Evolutionary conservation across 176 grass and related monocot species (phyloP), one percentile per base, ranked within the genome.

Genomic region (Carex littledalei): DNA sequence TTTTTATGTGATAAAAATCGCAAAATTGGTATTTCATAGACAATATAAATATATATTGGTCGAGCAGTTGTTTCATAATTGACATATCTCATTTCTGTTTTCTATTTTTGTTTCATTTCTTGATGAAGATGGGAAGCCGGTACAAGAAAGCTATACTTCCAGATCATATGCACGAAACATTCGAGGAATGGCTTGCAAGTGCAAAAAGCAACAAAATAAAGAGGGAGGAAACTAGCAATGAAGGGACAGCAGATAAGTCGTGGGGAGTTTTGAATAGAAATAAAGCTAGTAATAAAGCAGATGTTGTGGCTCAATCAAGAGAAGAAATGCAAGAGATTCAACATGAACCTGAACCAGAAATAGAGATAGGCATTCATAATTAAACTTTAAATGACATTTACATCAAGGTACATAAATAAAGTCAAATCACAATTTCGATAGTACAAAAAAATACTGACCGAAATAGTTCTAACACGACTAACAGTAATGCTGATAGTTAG

Each of bases 81-180:
- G 22, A 18, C 5, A 29, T n/a, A 77, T 31, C n/a, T 76, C 49
- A 77, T 22, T 55, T 54, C 4, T 10, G 24, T 2, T 50, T 73
- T 47, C 1, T 35, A 73, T 61, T 81, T 3, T 15, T 69, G 22
- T 54, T 53, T 26, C 53, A 22, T 20, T 70, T 63, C 10, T 26
- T 49, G 63, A 2, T 9, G 63, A 43, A 97, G 95, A 98, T 98
- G 95, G 95, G 95, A 26, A 93, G 79, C 78, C 88, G 84, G 1
- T 98, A 91, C 67, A 98, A 98, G 50, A 98, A 89, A 85, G 80
- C 69, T 0, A 90, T 94, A 53, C 94, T 98, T 17, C 89, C 94
- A 16, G 86, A 91, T 14, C 86, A 89, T 84, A 69, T 98, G 49
- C 43, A 89, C 0, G 56, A 79, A 83, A 82, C 89, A 21, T 79